A percentile compares a stretch with the other conserved stretches of the same genome.
phyloP scores from a whole-genome alignment of 768 basidiomycete species.

The Trametes cinnabarina region DNA sequence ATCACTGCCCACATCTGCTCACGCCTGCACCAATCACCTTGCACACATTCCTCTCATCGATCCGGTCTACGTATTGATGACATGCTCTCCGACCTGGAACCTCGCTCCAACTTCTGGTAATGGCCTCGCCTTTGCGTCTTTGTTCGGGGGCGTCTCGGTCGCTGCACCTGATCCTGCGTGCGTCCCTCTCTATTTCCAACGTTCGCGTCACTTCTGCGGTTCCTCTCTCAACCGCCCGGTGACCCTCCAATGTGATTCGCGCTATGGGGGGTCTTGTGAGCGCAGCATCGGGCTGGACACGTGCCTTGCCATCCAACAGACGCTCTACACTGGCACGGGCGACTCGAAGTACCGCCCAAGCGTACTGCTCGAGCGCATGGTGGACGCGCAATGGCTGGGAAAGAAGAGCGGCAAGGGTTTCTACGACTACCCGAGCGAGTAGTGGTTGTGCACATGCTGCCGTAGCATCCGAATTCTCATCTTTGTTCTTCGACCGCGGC shows the following conservation, averaged over 20 bases:
- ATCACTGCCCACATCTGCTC: not conserved
- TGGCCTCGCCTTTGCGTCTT: not conserved
- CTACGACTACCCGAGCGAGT: constrained; percentile 65
- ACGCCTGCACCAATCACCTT: constrained; percentile 3
- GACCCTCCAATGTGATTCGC: not conserved
- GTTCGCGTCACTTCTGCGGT: not conserved
- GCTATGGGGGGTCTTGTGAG: constrained; percentile 1
- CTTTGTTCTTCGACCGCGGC: not conserved
- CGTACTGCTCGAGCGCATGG: constrained; percentile 90
- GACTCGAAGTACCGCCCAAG: constrained; percentile 96
- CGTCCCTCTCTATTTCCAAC: constrained; percentile 2
- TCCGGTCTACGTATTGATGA: not conserved
- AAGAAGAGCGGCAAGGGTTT: constrained; percentile 93
- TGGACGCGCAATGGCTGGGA: constrained; percentile 92
- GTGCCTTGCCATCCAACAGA: constrained; percentile 90
- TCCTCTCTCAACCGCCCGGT: not conserved
- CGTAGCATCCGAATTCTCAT: not conserved
- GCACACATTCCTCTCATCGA: constrained; percentile 3
- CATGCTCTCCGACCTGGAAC: not conserved
- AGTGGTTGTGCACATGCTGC: not conserved
- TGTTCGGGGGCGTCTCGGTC: not conserved
- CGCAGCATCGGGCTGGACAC: constrained; percentile 94
- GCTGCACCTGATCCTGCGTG: constrained; percentile 7
- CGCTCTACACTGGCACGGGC: constrained; percentile 81
- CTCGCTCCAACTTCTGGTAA: not conserved